Conservation (phyloP, 2,329 filamentous ascomycete species). For the Aspergillus luchuensis region DNA sequence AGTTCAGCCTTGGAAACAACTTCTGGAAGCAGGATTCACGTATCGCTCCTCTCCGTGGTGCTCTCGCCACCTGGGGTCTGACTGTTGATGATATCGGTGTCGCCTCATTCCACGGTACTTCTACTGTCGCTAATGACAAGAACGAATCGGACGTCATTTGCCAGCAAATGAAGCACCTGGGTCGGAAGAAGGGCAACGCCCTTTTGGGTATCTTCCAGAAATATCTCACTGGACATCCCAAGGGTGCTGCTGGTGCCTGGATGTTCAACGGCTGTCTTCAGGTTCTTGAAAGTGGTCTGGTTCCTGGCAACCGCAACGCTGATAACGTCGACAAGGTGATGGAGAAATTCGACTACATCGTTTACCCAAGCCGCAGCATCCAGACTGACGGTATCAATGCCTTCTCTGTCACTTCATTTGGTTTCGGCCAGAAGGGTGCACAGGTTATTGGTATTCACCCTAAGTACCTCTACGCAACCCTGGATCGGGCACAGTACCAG, state of each 20-base stretch:
- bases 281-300: constrained; percentile 88
- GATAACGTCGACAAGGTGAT: constrained; percentile 96
- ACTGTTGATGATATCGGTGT: constrained; percentile 95
- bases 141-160: constrained; percentile 98
- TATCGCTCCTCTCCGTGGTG: constrained; percentile 93
- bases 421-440: constrained; percentile 98
- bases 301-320: constrained; percentile 95
- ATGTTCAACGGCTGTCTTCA: constrained; percentile 99
- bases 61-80: constrained; percentile 95
- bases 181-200: constrained; percentile 94
- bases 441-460: constrained; percentile 97
- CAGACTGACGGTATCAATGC: constrained; percentile 98
- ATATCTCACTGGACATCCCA: constrained; percentile 96
- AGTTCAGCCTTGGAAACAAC: constrained; percentile 91
- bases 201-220: constrained; percentile 98
- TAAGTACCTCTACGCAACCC: constrained; percentile 91
- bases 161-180: constrained; percentile 92
- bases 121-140: constrained; percentile 98
- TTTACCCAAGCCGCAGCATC: constrained; percentile 91
- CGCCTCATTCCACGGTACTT: constrained; percentile 98
- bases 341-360: constrained; percentile 97
- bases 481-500: constrained; percentile 80
- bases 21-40: constrained; percentile 97
- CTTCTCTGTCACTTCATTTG: constrained; percentile 98
- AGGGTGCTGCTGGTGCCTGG: constrained; percentile 98